phyloP scores from a whole-genome alignment of 352 stramenopile genomes.

The Phytophthora melonis region DNA sequence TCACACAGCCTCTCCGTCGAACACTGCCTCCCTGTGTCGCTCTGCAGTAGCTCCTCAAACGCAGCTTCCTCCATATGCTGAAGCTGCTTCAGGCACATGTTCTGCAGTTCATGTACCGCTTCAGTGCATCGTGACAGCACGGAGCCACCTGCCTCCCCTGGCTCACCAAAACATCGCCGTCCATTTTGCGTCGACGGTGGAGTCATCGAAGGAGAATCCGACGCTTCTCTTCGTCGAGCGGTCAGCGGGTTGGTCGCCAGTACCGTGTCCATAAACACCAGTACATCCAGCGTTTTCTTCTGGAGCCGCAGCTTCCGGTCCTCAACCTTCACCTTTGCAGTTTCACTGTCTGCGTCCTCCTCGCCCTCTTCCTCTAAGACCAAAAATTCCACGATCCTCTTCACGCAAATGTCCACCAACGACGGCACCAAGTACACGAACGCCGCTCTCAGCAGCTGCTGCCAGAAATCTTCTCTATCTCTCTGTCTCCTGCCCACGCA shows the following conservation, averaged over 20 bases:
- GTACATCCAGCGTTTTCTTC: constrained; percentile 48
- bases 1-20: constrained; percentile 73
- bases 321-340: constrained; percentile 2
- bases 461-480: constrained; percentile 66
- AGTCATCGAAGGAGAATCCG: constrained; percentile 13
- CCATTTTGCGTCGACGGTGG: constrained; percentile 32
- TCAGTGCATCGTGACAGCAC: constrained; percentile 34
- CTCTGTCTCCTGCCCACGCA: constrained; percentile 1
- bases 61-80: constrained; percentile 53
- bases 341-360: constrained; percentile 5
- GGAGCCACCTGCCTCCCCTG: constrained; percentile 4
- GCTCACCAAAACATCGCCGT: constrained; percentile 11
- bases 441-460: constrained; percentile 69
- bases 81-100: constrained; percentile 65
- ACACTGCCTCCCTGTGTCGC: constrained; percentile 69
- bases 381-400: constrained; percentile 46
- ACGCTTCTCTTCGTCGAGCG: constrained; percentile 31
- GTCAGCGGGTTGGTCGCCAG: constrained; percentile 55
- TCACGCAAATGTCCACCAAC: constrained; percentile 71
- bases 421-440: constrained; percentile 80
- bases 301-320: constrained; percentile 23
- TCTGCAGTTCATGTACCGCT: constrained; percentile 53
- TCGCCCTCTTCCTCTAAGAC: constrained; percentile 31
- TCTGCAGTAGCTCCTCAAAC: constrained; percentile 70
- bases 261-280: constrained; percentile 72